These are phyloP conservation scores for Knoxdaviesia capensis DNA, from an alignment of 2,329 filamentous ascomycete species.

Conservation along the genomic window DNA sequence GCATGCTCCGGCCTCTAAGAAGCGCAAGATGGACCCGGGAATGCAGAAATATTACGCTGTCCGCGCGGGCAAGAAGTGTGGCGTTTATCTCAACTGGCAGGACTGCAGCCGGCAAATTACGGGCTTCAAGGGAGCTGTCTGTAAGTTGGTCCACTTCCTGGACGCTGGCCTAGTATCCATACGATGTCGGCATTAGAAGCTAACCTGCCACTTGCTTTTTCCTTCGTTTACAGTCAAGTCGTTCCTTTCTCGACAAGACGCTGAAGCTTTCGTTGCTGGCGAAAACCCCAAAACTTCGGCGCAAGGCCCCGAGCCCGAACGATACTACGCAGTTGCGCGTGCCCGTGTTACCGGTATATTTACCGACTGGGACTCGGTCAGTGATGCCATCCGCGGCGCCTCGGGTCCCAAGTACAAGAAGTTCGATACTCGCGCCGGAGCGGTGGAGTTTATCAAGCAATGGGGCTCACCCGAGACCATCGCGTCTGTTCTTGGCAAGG, in stretches of 20 bases:
- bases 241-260: constrained; percentile 53
- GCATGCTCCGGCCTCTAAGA: constrained; percentile 14
- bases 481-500: constrained; percentile 8
- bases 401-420: constrained; percentile 51
- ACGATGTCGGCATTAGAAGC: neutral
- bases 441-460: constrained; percentile 51
- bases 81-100: constrained; percentile 41
- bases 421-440: constrained; percentile 49
- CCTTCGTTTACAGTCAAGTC: constrained; percentile 44
- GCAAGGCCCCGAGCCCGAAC: constrained; percentile 19
- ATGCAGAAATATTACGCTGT: constrained; percentile 43
- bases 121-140: constrained; percentile 42
- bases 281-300: constrained; percentile 17
- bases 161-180: neutral
- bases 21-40: constrained; percentile 24
- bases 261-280: constrained; percentile 56
- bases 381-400: constrained; percentile 53
- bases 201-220: constrained; percentile 3
- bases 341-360: constrained; percentile 40
- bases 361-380: constrained; percentile 45
- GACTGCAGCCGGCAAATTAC: constrained; percentile 40
- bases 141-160: constrained; percentile 25
- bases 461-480: constrained; percentile 23
- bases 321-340: constrained; percentile 40
- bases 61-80: constrained; percentile 30